phyloP scores from a whole-genome alignment of 2,329 filamentous ascomycete species.

The Ascochyta fabae region DNA sequence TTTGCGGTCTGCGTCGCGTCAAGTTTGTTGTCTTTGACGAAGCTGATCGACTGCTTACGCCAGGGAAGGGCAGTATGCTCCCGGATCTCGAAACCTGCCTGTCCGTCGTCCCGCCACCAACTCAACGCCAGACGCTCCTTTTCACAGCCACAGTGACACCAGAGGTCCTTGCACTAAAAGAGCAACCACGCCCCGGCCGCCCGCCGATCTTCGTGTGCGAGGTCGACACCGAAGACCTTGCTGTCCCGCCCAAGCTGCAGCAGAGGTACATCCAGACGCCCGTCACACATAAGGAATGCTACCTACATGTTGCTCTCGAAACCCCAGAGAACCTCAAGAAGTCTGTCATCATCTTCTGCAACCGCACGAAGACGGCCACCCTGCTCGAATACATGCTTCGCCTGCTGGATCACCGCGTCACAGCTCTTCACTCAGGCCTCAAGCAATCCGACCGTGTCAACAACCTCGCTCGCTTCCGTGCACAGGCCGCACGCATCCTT shows the following conservation, averaged over 20 bases:
- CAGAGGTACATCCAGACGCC: constrained; percentile 89
- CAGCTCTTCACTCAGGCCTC: constrained; percentile 85
- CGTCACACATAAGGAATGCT: constrained; percentile 92
- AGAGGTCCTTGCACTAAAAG: constrained; percentile 86
- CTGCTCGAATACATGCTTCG: constrained; percentile 88
- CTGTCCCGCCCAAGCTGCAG: constrained; percentile 78
- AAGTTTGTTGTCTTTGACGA: constrained; percentile 93
- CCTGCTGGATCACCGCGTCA: constrained; percentile 86
- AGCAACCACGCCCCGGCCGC: constrained; percentile 74
- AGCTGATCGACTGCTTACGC: constrained; percentile 84
- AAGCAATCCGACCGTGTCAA: constrained; percentile 83
- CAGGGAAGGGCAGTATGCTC: constrained; percentile 85
- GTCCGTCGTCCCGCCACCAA: constrained; percentile 76
- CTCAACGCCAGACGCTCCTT: constrained; percentile 85
- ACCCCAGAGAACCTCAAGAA: constrained; percentile 75
- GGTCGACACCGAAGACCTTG: constrained; percentile 73
- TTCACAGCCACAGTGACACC: constrained; percentile 96
- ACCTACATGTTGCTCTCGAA: constrained; percentile 85
- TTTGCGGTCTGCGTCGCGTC: constrained; percentile 78
- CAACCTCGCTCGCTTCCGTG: constrained; percentile 91
- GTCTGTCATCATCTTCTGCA: constrained; percentile 91
- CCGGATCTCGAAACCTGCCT: constrained; percentile 91
- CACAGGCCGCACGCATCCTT: constrained; percentile 83
- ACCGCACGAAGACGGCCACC: constrained; percentile 86
- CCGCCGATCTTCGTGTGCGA: constrained; percentile 88